phyloP scores from a whole-genome alignment of 768 basidiomycete species.

The Panus rudis region DNA sequence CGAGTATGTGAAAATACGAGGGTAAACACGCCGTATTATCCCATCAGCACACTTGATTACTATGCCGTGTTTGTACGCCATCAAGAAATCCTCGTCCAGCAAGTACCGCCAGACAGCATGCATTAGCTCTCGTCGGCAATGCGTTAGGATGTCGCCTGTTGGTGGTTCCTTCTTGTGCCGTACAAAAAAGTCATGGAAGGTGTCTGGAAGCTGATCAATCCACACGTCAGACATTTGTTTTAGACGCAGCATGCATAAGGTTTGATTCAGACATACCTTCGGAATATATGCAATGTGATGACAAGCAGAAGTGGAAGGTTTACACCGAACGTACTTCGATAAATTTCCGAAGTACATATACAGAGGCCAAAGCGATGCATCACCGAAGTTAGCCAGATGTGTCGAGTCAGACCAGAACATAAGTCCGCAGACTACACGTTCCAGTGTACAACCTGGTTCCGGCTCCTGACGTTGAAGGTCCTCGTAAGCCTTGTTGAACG shows the following conservation, averaged over 20 bases:
- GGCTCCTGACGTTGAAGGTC: conserved; percentile 7
- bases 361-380: conserved; percentile 15
- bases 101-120: conserved; percentile 15
- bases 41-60: conserved; percentile 16
- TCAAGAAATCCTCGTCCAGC: conserved; percentile 13
- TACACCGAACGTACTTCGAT: conserved; percentile 6
- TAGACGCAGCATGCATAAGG: neutral
- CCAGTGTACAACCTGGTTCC: conserved; percentile 10
- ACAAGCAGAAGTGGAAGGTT: conserved; percentile 4
- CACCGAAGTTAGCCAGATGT: conserved; percentile 18
- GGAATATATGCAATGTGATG: conserved; percentile 17
- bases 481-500: conserved; percentile 12
- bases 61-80: conserved; percentile 18
- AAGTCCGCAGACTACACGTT: conserved; percentile 7
- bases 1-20: conserved; percentile 20
- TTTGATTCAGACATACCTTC: conserved; percentile 5
- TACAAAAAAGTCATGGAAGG: conserved; percentile 8
- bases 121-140: conserved; percentile 18
- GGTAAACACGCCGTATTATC: conserved; percentile 13
- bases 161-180: neutral
- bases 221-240: too few species aligned
- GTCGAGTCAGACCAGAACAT: conserved; percentile 24
- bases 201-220: conserved; percentile 13
- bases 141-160: conserved; percentile 3
- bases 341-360: conserved; percentile 6